Conservation (phyloP, 2,329 filamentous ascomycete species). For the Trichoderma gracile region DNA sequence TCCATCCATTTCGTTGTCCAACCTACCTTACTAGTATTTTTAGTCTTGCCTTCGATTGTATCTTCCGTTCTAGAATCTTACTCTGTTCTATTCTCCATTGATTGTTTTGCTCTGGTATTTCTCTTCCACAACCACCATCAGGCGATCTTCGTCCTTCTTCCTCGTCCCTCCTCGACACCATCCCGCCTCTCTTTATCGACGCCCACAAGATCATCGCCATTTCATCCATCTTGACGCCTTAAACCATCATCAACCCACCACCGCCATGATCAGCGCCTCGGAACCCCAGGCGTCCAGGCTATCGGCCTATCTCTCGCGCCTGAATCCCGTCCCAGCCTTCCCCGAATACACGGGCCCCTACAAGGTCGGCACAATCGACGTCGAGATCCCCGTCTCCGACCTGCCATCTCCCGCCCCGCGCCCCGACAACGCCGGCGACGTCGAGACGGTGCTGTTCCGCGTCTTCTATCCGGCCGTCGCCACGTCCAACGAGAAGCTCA, state of each 20-base stretch:
- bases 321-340: conserved; percentile 71
- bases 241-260: not conserved
- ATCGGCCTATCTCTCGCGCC: conserved; percentile 51
- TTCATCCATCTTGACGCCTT: not conserved
- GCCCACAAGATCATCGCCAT: not conserved
- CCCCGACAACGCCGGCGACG: conserved; percentile 55
- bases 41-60: not conserved
- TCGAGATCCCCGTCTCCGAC: conserved; percentile 71
- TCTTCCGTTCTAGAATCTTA: not conserved
- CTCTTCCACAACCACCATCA: too few species aligned
- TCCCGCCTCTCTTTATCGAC: not conserved
- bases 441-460: conserved; percentile 76
- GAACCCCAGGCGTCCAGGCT: conserved; percentile 41
- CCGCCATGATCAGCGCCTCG: conserved; percentile 19
- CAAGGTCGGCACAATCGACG: conserved; percentile 75
- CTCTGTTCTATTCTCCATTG: too few species aligned
- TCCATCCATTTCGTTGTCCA: not conserved
- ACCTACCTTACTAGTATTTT: not conserved
- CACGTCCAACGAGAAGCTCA: conserved; percentile 56
- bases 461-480: conserved; percentile 74
- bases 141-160: not conserved
- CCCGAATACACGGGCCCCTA: conserved; percentile 75
- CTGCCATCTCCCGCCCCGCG: conserved; percentile 55
- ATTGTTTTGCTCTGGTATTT: too few species aligned
- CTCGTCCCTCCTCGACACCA: not conserved